Percentiles rank a stretch among this genome's conserved stretches.
Evolutionary conservation across 139 green algal species (phyloP).

Genomic region (Ettlia oleoabundans): DNA sequence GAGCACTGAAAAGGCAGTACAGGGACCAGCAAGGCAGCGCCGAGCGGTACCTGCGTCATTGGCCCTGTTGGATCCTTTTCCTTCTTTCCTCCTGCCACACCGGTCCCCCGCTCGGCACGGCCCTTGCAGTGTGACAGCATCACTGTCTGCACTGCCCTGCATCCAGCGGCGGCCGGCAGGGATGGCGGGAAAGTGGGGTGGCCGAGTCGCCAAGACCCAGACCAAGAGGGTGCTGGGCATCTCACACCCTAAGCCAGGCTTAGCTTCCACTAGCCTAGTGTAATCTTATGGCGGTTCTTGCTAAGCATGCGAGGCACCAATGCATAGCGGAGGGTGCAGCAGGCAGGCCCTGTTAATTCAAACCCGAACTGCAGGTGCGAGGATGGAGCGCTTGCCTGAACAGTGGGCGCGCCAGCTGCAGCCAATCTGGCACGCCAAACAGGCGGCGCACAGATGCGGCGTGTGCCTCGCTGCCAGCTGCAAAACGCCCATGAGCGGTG

Average conservation of each 20-base stretch:
- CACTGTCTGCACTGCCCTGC: conserved; percentile 20
- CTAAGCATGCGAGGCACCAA: neutral
- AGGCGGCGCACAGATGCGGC: neutral
- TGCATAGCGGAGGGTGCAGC: neutral
- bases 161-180: neutral
- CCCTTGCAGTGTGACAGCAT: conserved; percentile 3
- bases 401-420: conserved; percentile 27
- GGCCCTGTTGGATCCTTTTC: conserved; percentile 36
- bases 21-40: too few relatives aligned
- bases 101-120: neutral
- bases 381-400: conserved; percentile 24
- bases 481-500: too few relatives aligned
- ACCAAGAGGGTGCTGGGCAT: too few relatives aligned
- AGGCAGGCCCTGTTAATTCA: neutral
- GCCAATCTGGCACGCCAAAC: conserved; percentile 10
- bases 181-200: neutral
- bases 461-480: conserved; percentile 18
- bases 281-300: too few relatives aligned
- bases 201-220: neutral
- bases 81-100: conserved; percentile 14
- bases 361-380: too few relatives aligned
- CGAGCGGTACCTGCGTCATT: conserved; percentile 36
- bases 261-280: too few relatives aligned
- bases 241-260: too few relatives aligned
- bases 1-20: too few relatives aligned